A percentile compares a stretch with the other conserved stretches of the same genome.
Evolutionary conservation across 441 rosid species (phyloP).

Genomic region (Kokia cookei): DNA sequence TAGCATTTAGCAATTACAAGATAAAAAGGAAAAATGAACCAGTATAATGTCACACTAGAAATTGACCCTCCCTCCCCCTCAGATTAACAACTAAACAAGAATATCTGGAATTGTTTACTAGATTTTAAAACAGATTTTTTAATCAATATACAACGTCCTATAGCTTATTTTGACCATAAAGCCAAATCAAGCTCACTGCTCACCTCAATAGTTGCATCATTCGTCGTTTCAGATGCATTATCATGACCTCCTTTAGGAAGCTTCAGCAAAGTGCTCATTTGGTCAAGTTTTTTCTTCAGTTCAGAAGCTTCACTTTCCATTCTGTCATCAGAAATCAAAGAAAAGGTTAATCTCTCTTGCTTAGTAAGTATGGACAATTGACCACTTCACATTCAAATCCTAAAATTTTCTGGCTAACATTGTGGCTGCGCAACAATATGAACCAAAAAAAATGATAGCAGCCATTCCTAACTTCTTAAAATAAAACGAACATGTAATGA

Average conservation of each 20-base stretch:
- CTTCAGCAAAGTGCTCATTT: slow-evolving; percentile 31
- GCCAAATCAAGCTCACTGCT: slow-evolving; percentile 38
- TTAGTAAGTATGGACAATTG: background rate
- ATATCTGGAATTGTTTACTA: background rate
- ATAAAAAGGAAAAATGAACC: background rate
- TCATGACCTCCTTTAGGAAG: slow-evolving; percentile 36
- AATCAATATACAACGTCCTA: background rate
- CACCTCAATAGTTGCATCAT: slow-evolving; percentile 66
- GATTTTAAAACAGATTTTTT: background rate
- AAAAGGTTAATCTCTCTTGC: background rate
- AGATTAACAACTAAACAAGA: background rate
- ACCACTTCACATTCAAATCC: background rate
- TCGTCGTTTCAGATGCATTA: slow-evolving; percentile 35
- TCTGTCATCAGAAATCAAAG: slow-evolving; percentile 43
- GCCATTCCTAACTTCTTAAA: background rate
- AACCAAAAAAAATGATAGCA: background rate
- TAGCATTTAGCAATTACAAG: background rate
- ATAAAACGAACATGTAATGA: background rate
- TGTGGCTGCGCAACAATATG: background rate
- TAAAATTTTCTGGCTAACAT: background rate
- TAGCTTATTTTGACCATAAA: background rate
- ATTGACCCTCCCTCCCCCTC: too few relatives aligned
- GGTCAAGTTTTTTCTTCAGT: slow-evolving; percentile 68
- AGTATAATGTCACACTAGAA: background rate
- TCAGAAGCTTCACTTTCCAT: slow-evolving; percentile 74